Conservation (phyloP, 495 filamentous ascomycete genomes). For the Hyaloscypha hepaticicola region DNA sequence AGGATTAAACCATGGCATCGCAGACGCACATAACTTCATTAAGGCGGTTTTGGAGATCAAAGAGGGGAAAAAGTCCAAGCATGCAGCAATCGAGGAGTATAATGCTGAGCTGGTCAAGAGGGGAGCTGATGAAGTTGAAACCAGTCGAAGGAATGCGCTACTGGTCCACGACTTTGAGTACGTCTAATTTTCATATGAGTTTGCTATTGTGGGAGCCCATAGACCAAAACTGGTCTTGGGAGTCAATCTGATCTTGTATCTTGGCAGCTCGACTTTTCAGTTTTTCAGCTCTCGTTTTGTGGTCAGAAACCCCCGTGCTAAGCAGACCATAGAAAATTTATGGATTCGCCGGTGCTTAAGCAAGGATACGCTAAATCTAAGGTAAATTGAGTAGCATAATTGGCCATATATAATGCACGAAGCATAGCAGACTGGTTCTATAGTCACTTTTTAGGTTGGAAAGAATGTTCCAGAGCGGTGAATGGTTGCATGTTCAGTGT, state of each 20-base stretch:
- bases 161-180: slow-evolving; percentile 3
- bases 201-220: no score
- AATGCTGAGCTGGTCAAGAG: slow-evolving; percentile 6
- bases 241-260: no score
- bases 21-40: background rate
- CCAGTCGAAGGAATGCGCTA: slow-evolving; percentile 1
- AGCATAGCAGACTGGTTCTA: background rate
- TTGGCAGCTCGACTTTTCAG: background rate
- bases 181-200: background rate
- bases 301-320: background rate
- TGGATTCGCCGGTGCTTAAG: slow-evolving; percentile 2
- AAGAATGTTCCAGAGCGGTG: no score
- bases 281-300: background rate
- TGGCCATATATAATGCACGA: background rate
- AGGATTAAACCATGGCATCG: background rate
- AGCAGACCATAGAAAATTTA: background rate
- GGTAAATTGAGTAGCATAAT: background rate
- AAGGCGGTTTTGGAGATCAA: background rate
- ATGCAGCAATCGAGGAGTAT: background rate
- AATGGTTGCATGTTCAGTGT: no score
- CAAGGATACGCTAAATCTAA: slow-evolving; percentile 2
- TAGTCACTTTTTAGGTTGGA: no score
- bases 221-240: no score
- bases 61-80: background rate
- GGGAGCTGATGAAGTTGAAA: background rate